phyloP scores from a whole-genome alignment of 1,284 basidiomycete genomes.

The Phylloboletellus chloephorus region DNA sequence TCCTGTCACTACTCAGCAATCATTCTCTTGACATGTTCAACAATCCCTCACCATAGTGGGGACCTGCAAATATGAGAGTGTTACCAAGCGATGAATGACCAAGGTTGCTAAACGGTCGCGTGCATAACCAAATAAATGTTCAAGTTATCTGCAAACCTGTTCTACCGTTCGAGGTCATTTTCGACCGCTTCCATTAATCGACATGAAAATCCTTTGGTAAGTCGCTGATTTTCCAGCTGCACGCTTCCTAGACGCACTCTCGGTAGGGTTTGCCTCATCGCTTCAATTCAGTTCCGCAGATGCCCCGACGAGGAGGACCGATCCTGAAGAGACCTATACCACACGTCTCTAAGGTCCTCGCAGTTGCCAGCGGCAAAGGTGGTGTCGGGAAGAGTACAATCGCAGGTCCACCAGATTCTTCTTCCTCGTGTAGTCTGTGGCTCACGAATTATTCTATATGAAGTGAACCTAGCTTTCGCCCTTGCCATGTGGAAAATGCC shows the following conservation, averaged over 20 bases:
- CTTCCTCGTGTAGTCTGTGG: neutral
- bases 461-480: conserved; percentile 82
- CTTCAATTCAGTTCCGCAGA: conserved; percentile 43
- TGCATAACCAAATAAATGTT: too few relatives aligned
- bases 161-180: conserved; percentile 12
- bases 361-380: conserved; percentile 92
- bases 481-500: conserved; percentile 44
- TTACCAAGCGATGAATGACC: neutral
- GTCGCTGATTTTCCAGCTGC: conserved; percentile 7
- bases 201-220: conserved; percentile 47
- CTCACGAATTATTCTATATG: conserved; percentile 4
- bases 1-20: conserved; percentile 35
- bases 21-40: neutral
- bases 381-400: conserved; percentile 97
- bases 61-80: too few relatives aligned
- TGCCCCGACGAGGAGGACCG: conserved; percentile 55
- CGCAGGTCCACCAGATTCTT: conserved; percentile 52
- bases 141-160: conserved; percentile 5
- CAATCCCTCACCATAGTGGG: conserved; percentile 16
- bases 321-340: conserved; percentile 56
- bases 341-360: conserved; percentile 70
- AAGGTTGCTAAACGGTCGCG: too few relatives aligned
- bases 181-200: conserved; percentile 12
- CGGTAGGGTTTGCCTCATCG: conserved; percentile 51
- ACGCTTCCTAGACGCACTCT: conserved; percentile 17